Conservation (phyloP, 345 rosid genomes). For the Pistacia atlantica region DNA sequence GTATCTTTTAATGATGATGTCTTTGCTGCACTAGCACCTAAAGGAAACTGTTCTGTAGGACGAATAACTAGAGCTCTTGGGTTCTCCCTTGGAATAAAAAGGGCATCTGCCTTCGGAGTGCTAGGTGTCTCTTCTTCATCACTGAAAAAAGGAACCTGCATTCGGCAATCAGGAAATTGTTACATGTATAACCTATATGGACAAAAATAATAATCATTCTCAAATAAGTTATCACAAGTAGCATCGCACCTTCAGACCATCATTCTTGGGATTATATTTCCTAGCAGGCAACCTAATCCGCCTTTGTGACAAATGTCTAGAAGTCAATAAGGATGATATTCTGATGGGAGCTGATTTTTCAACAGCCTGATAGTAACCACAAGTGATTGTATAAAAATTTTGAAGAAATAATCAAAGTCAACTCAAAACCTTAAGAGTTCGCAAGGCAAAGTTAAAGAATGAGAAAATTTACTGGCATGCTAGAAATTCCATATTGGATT, state of each 20-base stretch:
- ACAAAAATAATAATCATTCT: background rate
- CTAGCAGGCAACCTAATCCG: constrained; percentile 73
- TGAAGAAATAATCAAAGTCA: background rate
- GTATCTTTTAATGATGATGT: constrained; percentile 48
- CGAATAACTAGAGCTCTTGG: constrained; percentile 85
- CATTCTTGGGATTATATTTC: constrained; percentile 74
- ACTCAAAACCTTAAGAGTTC: too few species aligned
- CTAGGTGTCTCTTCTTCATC: constrained; percentile 78
- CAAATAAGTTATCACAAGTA: background rate
- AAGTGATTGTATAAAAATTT: background rate
- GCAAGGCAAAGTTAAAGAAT: constrained; percentile 11
- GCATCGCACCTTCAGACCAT: constrained; percentile 59
- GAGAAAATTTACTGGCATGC: constrained; percentile 69
- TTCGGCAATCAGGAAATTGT: constrained; percentile 22
- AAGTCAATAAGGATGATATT: constrained; percentile 76
- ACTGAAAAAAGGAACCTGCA: constrained; percentile 88
- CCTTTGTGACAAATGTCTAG: constrained; percentile 78
- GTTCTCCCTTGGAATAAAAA: constrained; percentile 87
- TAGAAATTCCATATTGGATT: constrained; percentile 88
- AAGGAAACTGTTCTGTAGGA: constrained; percentile 56
- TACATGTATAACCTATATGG: background rate
- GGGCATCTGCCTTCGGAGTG: constrained; percentile 89
- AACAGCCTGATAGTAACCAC: constrained; percentile 53
- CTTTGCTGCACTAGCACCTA: constrained; percentile 51
- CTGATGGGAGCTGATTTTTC: constrained; percentile 80